Evolutionary conservation across 179 eudicot species (phyloP).

Genomic region (Carnegiea gigantea): DNA sequence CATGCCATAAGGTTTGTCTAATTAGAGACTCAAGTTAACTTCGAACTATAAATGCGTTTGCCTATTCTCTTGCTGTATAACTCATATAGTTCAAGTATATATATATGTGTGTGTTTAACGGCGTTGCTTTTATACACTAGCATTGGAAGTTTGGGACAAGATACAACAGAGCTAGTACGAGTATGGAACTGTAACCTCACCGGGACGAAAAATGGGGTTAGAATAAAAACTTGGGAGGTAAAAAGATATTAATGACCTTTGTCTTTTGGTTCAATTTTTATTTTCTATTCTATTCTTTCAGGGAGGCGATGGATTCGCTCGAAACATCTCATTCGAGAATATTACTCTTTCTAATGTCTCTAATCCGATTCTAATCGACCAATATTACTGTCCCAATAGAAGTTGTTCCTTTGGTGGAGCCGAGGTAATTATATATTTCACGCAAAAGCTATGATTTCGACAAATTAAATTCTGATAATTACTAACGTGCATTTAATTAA

Average conservation of each 20-base stretch:
- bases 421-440: conserved; percentile 11
- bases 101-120: too few species aligned
- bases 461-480: not conserved
- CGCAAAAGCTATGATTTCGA: not conserved
- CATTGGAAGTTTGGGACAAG: conserved; percentile 21
- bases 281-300: not conserved
- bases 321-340: conserved; percentile 12
- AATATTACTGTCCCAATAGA: conserved; percentile 12
- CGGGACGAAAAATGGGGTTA: not conserved
- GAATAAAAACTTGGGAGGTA: conserved; percentile 23
- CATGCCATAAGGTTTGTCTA: conserved; percentile 20
- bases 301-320: conserved; percentile 3
- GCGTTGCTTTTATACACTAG: not conserved
- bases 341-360: conserved; percentile 1
- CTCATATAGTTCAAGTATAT: too few species aligned
- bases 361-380: conserved; percentile 18
- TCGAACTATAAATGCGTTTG: too few species aligned
- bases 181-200: conserved; percentile 14
- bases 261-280: not conserved
- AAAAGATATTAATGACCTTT: not conserved
- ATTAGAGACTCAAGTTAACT: too few species aligned
- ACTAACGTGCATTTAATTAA: too few species aligned
- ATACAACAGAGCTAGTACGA: not conserved
- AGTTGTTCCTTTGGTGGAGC: not conserved
- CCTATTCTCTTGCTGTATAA: too few species aligned